Percentiles rank a stretch among this genome's conserved stretches.
Conservation (phyloP, 2,329 filamentous ascomycete genomes). For the Colletotrichum sojae region DNA sequence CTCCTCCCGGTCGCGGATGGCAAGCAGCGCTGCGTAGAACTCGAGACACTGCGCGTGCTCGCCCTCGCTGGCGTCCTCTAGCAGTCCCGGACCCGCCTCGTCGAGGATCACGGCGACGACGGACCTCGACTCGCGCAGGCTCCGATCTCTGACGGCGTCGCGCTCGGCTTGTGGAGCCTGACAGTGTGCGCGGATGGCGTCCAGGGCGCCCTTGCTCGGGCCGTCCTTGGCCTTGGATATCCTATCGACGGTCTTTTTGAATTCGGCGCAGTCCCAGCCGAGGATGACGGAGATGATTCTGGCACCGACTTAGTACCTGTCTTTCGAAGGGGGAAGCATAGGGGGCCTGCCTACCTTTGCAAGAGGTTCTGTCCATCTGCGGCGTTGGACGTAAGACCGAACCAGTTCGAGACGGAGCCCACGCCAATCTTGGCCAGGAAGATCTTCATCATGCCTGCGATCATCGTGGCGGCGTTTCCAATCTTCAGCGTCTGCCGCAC, state of each 20-base stretch:
- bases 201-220: slow-evolving; percentile 72
- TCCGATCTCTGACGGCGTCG: slow-evolving; percentile 70
- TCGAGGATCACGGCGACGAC: slow-evolving; percentile 78
- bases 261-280: slow-evolving; percentile 80
- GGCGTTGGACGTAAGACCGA: slow-evolving; percentile 78
- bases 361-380: slow-evolving; percentile 87
- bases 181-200: slow-evolving; percentile 72
- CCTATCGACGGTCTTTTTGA: slow-evolving; percentile 74
- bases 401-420: slow-evolving; percentile 82
- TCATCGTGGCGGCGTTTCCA: slow-evolving; percentile 86
- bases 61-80: slow-evolving; percentile 64
- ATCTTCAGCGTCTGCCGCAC: slow-evolving; percentile 81
- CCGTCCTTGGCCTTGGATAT: slow-evolving; percentile 74
- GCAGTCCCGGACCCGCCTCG: slow-evolving; percentile 60
- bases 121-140: slow-evolving; percentile 65
- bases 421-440: slow-evolving; percentile 85
- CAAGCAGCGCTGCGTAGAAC: slow-evolving; percentile 79
- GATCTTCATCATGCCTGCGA: slow-evolving; percentile 79
- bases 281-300: slow-evolving; percentile 82
- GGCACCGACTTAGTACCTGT: not conserved
- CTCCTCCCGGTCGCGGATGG: slow-evolving; percentile 80
- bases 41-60: slow-evolving; percentile 77
- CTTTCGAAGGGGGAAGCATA: not conserved
- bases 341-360: slow-evolving; percentile 65
- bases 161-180: slow-evolving; percentile 68